Percentiles rank a stretch among this genome's conserved stretches.
Evolutionary conservation across 768 basidiomycete genomes (phyloP).

Genomic region (Russula earlei): DNA sequence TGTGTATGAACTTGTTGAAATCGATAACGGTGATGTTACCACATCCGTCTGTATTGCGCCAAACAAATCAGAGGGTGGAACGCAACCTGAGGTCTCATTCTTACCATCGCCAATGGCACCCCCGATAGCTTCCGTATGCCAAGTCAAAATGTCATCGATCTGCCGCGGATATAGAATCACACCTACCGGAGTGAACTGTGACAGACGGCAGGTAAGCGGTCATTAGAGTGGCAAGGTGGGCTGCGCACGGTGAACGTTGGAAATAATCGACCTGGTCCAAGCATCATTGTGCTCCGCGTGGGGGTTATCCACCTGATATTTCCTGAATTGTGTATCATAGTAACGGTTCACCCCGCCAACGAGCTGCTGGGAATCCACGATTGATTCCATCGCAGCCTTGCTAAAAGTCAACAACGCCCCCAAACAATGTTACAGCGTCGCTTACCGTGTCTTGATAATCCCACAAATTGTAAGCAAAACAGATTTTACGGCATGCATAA

Average conservation of each 20-base stretch:
- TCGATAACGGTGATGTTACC: too few relatives aligned
- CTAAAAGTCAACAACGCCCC: too few relatives aligned
- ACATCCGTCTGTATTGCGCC: slow-evolving; percentile 3
- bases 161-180: background rate
- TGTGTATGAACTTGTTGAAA: slow-evolving; percentile 11
- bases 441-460: too few relatives aligned
- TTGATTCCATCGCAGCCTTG: slow-evolving; percentile 15
- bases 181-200: slow-evolving; percentile 3
- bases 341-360: slow-evolving; percentile 9
- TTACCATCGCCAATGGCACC: slow-evolving; percentile 16
- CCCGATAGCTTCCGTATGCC: slow-evolving; percentile 9
- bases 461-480: too few relatives aligned
- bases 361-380: slow-evolving; percentile 9
- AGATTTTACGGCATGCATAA: too few relatives aligned
- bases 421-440: too few relatives aligned
- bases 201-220: background rate
- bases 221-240: background rate
- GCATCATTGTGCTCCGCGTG: slow-evolving; percentile 10
- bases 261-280: slow-evolving; percentile 7
- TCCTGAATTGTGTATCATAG: slow-evolving; percentile 14
- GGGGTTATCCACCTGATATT: slow-evolving; percentile 8
- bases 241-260: slow-evolving; percentile 11
- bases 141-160: background rate
- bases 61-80: background rate
- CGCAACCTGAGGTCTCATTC: background rate